phyloP scores from a whole-genome alignment of 495 filamentous ascomycete species.

The Astrothelium macrocarpum region DNA sequence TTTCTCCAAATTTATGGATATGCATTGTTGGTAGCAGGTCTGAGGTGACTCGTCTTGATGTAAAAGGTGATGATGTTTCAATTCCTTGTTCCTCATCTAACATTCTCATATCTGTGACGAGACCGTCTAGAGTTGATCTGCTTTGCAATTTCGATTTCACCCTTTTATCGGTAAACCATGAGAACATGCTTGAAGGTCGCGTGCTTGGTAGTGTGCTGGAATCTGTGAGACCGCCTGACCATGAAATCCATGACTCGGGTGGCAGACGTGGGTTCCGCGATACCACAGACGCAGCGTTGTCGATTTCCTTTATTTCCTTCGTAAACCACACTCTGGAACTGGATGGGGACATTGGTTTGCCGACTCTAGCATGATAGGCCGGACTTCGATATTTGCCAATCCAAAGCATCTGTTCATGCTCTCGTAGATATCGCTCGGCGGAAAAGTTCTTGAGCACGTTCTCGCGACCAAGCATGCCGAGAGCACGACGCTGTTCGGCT shows the following conservation, averaged over 20 bases:
- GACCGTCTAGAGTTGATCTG: neutral
- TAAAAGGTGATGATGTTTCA: neutral
- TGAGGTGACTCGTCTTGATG: neutral
- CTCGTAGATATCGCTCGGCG: constrained; percentile 52
- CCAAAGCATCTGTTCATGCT: constrained; percentile 48
- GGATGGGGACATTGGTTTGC: neutral
- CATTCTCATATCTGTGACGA: neutral
- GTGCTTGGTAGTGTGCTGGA: neutral
- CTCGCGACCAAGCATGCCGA: constrained; percentile 51
- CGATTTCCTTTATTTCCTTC: neutral
- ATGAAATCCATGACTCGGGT: neutral
- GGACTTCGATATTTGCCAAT: constrained; percentile 13
- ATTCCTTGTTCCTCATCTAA: neutral
- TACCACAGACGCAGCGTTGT: neutral
- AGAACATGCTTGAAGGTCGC: neutral
- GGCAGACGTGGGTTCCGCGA: neutral
- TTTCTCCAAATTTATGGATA: neutral
- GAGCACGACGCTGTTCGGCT: constrained; percentile 44
- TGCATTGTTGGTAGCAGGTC: neutral
- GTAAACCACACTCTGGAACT: neutral
- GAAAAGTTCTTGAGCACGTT: constrained; percentile 55
- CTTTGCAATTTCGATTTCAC: neutral
- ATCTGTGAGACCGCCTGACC: neutral
- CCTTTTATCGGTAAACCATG: neutral
- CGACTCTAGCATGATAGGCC: constrained; percentile 6